Evolutionary conservation across 2,329 filamentous ascomycete species (phyloP), one percentile per base, ranked within the genome.

Genomic region (Chaetomiaceae sp.): DNA sequence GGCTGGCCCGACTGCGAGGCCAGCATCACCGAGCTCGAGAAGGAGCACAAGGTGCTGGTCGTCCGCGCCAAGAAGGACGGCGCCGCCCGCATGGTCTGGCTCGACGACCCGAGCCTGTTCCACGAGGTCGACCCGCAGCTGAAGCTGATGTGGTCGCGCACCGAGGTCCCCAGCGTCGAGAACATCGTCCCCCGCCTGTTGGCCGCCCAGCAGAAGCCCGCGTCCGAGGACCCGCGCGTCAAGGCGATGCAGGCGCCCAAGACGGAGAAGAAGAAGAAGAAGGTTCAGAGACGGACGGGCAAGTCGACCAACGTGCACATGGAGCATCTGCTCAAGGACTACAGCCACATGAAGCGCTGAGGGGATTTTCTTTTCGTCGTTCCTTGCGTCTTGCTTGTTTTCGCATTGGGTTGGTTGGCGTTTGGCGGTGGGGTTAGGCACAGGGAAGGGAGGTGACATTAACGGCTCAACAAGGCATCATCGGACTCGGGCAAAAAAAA

Each of bases 21-120:
- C 17, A 80, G 86, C 9, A 86, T 99, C 65, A 80, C 86, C 56
- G 76, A 81, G 59, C 77, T 99, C 45, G 92, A 96, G 72, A 71
- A 70, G 35, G 81, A 87, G 65, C 85, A 91, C 63, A 85, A 86
- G 67, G 77, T 97, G 40, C 77, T 97, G 31, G 89, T 96, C 5
- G 87, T 89, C 19, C 82, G 91, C 55, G 91, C 91, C 50, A 95
- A 93, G 71, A 97, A 97, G 73, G 92, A 97, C 66, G 86, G 87
- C 63, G 81, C 87, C 60, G 85, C 92, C 2, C 83, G 85, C 62
- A 88, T 86, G 73, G 84, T 99, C 47, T 97, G 91, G 89, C 78
- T 85, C 46, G 89, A 99, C 67, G 89, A 96, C 62, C 81, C 89
- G 13, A 85, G 82, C 12, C 78, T 96, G 46, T 80, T 83, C 62